Conservation (phyloP, 208 protist species). For the Trypanosoma grayi region DNA sequence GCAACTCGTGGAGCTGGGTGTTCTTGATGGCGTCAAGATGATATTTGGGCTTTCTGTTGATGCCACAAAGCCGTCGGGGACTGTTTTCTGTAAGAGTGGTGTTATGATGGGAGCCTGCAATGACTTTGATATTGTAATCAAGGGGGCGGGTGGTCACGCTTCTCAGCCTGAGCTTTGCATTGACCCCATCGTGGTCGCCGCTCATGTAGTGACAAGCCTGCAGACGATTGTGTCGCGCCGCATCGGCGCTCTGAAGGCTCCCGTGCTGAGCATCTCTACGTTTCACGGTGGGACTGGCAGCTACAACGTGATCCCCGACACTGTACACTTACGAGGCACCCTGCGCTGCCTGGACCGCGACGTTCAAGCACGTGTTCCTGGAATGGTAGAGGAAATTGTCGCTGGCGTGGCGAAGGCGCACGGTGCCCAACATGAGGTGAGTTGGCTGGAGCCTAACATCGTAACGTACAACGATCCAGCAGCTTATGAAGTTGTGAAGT, state of each 20-base stretch:
- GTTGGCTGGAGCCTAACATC: slow-evolving; percentile 80
- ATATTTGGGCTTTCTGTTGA: slow-evolving; percentile 54
- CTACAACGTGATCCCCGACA: slow-evolving; percentile 78
- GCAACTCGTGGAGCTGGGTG: slow-evolving; percentile 43
- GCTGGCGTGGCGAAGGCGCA: slow-evolving; percentile 63
- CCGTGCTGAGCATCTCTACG: slow-evolving; percentile 64
- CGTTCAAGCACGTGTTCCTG: slow-evolving; percentile 50
- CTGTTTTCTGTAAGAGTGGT: slow-evolving; percentile 25
- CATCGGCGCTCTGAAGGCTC: slow-evolving; percentile 51
- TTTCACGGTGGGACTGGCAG: slow-evolving; percentile 55
- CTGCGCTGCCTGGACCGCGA: slow-evolving; percentile 67
- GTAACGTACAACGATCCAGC: slow-evolving; percentile 75
- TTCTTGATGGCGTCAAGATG: slow-evolving; percentile 20
- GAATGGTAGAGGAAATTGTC: slow-evolving; percentile 69
- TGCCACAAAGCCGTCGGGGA: slow-evolving; percentile 28
- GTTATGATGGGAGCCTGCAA: slow-evolving; percentile 51
- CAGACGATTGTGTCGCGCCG: slow-evolving; percentile 69
- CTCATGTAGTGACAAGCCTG: slow-evolving; percentile 49
- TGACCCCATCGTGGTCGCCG: slow-evolving; percentile 62
- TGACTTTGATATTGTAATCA: slow-evolving; percentile 70
- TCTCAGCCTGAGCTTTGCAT: slow-evolving; percentile 64
- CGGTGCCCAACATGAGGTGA: slow-evolving; percentile 54
- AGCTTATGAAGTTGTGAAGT: slow-evolving; percentile 58
- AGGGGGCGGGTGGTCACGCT: slow-evolving; percentile 62
- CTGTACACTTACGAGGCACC: slow-evolving; percentile 62